Conservation (phyloP, 768 basidiomycete species). For the Boletus vermiculosoides region DNA sequence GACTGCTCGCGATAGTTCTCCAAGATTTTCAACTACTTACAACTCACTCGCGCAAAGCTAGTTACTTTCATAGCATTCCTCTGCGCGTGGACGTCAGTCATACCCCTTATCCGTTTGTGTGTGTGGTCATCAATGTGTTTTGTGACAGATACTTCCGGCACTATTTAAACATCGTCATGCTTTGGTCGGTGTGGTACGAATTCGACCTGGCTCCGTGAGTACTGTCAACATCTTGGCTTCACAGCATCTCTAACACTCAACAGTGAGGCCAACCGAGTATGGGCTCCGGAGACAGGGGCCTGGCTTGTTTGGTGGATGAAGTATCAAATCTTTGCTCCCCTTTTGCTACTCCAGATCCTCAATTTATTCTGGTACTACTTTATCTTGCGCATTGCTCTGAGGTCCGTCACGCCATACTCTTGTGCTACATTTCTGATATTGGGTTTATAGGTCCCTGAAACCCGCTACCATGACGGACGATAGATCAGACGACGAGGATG, state of each 20-base stretch:
- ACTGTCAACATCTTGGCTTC: background rate
- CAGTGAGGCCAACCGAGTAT: slow-evolving; percentile 56
- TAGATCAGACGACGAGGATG: slow-evolving; percentile 77
- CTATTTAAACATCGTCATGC: slow-evolving; percentile 81
- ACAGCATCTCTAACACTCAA: slow-evolving; percentile 1
- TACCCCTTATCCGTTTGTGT: background rate
- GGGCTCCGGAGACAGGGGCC: slow-evolving; percentile 59
- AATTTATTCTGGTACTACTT: slow-evolving; percentile 94
- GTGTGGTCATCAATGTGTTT: background rate
- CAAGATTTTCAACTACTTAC: slow-evolving; percentile 87
- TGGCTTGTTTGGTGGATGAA: slow-evolving; percentile 80
- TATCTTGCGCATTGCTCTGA: slow-evolving; percentile 71
- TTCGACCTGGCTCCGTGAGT: slow-evolving; percentile 74
- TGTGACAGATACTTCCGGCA: slow-evolving; percentile 83
- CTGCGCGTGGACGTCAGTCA: slow-evolving; percentile 75
- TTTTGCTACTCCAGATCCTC: slow-evolving; percentile 73
- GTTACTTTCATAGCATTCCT: slow-evolving; percentile 66
- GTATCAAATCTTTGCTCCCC: slow-evolving; percentile 74
- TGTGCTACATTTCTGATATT: slow-evolving; percentile 8
- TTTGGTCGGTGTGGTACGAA: slow-evolving; percentile 85
- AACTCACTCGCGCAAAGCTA: slow-evolving; percentile 60
- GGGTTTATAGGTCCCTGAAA: slow-evolving; percentile 48
- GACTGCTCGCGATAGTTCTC: slow-evolving; percentile 50
- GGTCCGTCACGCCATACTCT: slow-evolving; percentile 46
- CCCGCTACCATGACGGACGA: slow-evolving; percentile 57